Conservation (phyloP, 371 early-diverging fungal genomes). For the Batrachochytrium dendrobatidis region DNA sequence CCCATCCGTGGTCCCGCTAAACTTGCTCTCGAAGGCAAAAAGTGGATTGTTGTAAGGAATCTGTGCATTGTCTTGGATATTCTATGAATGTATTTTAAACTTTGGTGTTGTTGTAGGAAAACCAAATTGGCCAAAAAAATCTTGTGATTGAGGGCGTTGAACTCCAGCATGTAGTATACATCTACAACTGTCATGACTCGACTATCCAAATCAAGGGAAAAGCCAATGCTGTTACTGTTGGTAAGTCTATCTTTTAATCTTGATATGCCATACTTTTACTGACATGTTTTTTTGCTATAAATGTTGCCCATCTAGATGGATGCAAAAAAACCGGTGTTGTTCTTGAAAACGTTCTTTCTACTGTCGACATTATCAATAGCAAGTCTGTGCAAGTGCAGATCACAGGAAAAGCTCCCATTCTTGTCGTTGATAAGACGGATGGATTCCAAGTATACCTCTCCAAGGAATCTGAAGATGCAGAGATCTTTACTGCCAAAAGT, state of each 20-base stretch:
- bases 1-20: constrained; percentile 54
- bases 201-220: constrained; percentile 88
- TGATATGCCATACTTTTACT: neutral
- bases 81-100: neutral
- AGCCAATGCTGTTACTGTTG: constrained; percentile 81
- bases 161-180: constrained; percentile 83
- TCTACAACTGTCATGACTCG: constrained; percentile 82
- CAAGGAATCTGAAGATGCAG: constrained; percentile 48
- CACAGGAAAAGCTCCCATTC: constrained; percentile 74
- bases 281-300: neutral
- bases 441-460: constrained; percentile 82
- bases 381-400: constrained; percentile 84
- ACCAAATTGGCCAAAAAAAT: constrained; percentile 66
- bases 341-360: constrained; percentile 74
- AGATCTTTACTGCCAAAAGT: constrained; percentile 86
- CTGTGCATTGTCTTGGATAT: neutral
- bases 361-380: constrained; percentile 87
- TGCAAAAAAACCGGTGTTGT: constrained; percentile 85
- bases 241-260: constrained; percentile 24
- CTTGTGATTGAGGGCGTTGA: constrained; percentile 72
- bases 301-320: constrained; percentile 42
- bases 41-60: constrained; percentile 71
- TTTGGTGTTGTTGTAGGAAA: constrained; percentile 41
- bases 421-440: constrained; percentile 89
- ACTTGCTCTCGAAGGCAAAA: constrained; percentile 76